A percentile compares a stretch with the other conserved stretches of the same genome.
These are phyloP conservation scores for Scheffersomyces titani DNA, from an alignment of 1,139 yeast species.

Conservation along the genomic window DNA sequence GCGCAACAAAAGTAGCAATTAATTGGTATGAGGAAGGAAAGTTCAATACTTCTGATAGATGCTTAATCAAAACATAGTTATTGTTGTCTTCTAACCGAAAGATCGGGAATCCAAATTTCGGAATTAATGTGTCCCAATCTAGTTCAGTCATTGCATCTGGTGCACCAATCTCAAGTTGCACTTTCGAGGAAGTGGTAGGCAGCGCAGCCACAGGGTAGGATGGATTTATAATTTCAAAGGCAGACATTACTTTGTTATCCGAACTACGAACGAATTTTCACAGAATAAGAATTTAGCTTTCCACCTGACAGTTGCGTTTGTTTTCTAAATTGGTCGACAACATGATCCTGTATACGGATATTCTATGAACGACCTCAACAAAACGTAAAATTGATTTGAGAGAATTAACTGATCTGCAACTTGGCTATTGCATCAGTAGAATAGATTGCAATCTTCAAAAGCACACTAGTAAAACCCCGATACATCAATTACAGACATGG, in stretches of 20 bases:
- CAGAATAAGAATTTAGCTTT: not conserved
- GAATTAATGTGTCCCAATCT: not conserved
- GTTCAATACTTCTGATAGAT: constrained; percentile 38
- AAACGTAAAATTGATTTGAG: not conserved
- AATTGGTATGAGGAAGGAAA: constrained; percentile 49
- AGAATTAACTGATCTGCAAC: not conserved
- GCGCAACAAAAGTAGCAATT: constrained; percentile 27
- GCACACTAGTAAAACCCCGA: not conserved
- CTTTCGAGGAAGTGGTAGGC: not conserved
- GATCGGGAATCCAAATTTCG: constrained; percentile 7
- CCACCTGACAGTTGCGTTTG: not conserved
- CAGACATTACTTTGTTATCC: not conserved
- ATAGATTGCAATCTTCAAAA: not conserved
- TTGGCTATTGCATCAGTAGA: not conserved
- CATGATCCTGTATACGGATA: not conserved
- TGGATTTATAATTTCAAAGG: not conserved
- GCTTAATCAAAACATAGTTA: constrained; percentile 30
- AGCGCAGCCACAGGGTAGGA: not conserved
- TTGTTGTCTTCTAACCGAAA: constrained; percentile 4
- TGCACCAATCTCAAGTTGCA: not conserved
- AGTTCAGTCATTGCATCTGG: not conserved
- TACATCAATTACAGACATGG: constrained; percentile 46
- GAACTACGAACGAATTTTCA: not conserved
- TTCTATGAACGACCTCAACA: not conserved
- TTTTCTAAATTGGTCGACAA: not conserved